phyloP scores from a whole-genome alignment of 1,139 yeast genomes.

The Sugiyamaella sp. region DNA sequence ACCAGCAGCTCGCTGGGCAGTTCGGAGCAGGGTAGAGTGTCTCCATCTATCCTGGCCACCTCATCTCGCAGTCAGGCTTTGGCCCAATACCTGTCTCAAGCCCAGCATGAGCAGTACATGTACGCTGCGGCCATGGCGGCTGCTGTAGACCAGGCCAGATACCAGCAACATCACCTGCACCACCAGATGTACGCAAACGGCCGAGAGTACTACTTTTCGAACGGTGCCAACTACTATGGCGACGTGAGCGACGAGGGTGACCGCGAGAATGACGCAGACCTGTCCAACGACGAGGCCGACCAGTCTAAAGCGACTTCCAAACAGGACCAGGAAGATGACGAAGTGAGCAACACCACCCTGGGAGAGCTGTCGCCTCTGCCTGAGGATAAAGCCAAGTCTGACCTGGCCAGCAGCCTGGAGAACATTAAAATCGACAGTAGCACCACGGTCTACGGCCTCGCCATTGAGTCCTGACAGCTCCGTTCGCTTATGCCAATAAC shows the following conservation, averaged over 20 bases:
- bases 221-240: constrained; percentile 17
- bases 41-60: constrained; percentile 21
- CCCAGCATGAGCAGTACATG: constrained; percentile 62
- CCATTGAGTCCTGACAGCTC: constrained; percentile 28
- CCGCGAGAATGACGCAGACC: constrained; percentile 2
- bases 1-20: constrained; percentile 7
- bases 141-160: constrained; percentile 37
- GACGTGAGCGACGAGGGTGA: constrained; percentile 21
- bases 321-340: constrained; percentile 16
- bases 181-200: constrained; percentile 21
- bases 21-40: constrained; percentile 12
- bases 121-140: constrained; percentile 59
- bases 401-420: constrained; percentile 6
- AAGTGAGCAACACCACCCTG: constrained; percentile 19
- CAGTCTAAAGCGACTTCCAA: constrained; percentile 3
- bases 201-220: constrained; percentile 9
- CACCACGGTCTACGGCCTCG: constrained; percentile 30
- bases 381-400: background rate
- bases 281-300: constrained; percentile 11
- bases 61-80: constrained; percentile 67
- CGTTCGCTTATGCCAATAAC: constrained; percentile 1
- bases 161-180: constrained; percentile 24
- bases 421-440: constrained; percentile 24
- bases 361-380: constrained; percentile 21
- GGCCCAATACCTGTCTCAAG: constrained; percentile 75